Base-by-base conservation (phyloP, 352 stramenopile genomes). In the Pythium aquatile region DNA sequence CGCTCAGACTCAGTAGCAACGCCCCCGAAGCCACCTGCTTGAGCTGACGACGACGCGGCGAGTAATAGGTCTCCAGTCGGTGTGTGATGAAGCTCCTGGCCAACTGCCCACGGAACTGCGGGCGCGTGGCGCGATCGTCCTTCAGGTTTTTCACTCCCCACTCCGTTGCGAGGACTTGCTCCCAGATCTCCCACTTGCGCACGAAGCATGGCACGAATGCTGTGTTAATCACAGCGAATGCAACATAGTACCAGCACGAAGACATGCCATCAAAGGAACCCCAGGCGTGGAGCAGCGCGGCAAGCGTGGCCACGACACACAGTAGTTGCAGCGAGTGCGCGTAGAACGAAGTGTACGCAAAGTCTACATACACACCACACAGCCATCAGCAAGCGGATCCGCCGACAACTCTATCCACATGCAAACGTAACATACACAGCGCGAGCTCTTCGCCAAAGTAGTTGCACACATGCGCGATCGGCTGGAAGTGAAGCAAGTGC, bases 371-470 rank as follows among this genome's bases (percentile, higher is more conserved):
- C 5, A 32, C n/a, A 26, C 39, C 40, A 32, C 60, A 33, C 48
- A 55, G 30, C 61, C 20, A 53, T 7, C 16, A 42, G 35, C 16
- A 5, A 42, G 35, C 10, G 4, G 35, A 42, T 42, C 35, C 6
- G 35, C 16, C 11, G 10, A 16, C 11, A 42, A 11, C 16, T 4
- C 8, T 16, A 10, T 2, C 24, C 13, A 52, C 26, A 42, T 42
- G 33, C 30, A 17, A 83, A 42, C 30, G 33, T 20, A 17, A 83
- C 83, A 40, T 76, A 93, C 85, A 93, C 5, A 93, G 65, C 20
- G 81, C 85, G 39, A 93, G 63, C 42, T 93, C 77, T 61, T 93
- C 85, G 42, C 85, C 85, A 63, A 93, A 93, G 70, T 93, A 93
- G 70, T 90, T 87, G 54, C 81, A 81, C 5, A 93, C 66, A 59